Evolutionary conservation across 768 basidiomycete genomes (phyloP).

Genomic region (Porpolomopsis calyptriformis): DNA sequence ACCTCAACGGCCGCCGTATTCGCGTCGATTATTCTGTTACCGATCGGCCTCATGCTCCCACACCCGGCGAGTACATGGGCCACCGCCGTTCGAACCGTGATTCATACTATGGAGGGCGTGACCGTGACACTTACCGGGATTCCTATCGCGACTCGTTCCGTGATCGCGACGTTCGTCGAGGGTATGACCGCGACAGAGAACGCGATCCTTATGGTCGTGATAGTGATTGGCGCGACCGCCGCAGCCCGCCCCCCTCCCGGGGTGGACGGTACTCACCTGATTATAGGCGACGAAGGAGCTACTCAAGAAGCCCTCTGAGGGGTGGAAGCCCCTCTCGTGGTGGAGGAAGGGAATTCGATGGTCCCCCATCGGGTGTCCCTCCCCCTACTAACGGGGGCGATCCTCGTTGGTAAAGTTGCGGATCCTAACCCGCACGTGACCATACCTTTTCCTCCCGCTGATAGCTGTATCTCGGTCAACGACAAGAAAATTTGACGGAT

Average conservation of each 20-base stretch:
- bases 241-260: constrained; percentile 56
- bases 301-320: constrained; percentile 71
- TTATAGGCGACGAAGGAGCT: constrained; percentile 63
- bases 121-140: constrained; percentile 29
- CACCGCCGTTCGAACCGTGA: constrained; percentile 52
- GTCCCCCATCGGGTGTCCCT: constrained; percentile 16
- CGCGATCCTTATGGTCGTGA: constrained; percentile 62
- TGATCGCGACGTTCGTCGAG: constrained; percentile 40
- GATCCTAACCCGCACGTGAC: neutral
- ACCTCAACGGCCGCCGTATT: constrained; percentile 89
- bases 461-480: constrained; percentile 9
- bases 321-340: constrained; percentile 45
- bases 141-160: constrained; percentile 38
- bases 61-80: constrained; percentile 97
- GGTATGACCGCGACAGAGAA: constrained; percentile 43
- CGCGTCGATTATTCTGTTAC: constrained; percentile 97
- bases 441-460: constrained; percentile 14
- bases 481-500: constrained; percentile 15
- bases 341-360: constrained; percentile 20
- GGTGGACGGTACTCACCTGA: constrained; percentile 69
- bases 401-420: constrained; percentile 51
- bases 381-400: constrained; percentile 29
- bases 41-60: constrained; percentile 86
- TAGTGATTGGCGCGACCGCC: constrained; percentile 72
- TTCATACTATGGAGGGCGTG: constrained; percentile 23